These are phyloP conservation scores for Didymella pomorum DNA, from an alignment of 2,329 filamentous ascomycete species.

Conservation along the genomic window DNA sequence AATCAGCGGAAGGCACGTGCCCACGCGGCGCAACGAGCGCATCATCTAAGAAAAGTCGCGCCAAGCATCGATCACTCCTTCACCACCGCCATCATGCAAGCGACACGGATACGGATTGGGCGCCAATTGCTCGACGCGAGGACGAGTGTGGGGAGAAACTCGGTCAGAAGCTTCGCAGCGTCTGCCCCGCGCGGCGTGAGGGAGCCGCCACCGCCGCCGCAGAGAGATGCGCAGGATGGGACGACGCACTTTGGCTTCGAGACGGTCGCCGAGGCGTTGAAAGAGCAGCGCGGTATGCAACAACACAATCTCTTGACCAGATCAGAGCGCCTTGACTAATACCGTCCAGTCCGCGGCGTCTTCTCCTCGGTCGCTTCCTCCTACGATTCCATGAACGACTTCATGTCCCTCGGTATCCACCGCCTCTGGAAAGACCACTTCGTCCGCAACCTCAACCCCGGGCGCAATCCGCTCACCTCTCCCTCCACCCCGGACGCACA, in stretches of 20 bases:
- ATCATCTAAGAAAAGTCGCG: constrained; percentile 35
- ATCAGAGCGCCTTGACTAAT: constrained; percentile 9
- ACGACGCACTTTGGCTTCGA: constrained; percentile 91
- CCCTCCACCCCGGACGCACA: constrained; percentile 11
- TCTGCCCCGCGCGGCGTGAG: constrained; percentile 45
- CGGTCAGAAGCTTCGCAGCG: constrained; percentile 62
- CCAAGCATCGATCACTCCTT: constrained; percentile 32
- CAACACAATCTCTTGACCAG: too few relatives aligned
- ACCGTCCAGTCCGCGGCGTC: constrained; percentile 74
- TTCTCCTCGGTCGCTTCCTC: constrained; percentile 94
- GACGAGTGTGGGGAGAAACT: constrained; percentile 29
- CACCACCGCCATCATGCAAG: constrained; percentile 38
- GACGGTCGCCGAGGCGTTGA: constrained; percentile 81
- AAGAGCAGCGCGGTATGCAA: constrained; percentile 68
- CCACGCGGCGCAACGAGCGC: constrained; percentile 22
- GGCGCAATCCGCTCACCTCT: constrained; percentile 59
- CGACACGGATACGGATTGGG: constrained; percentile 36
- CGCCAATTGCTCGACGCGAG: constrained; percentile 43
- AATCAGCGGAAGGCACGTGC: constrained; percentile 37
- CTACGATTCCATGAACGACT: constrained; percentile 98
- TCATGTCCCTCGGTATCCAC: constrained; percentile 98
- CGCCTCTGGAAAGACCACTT: constrained; percentile 98
- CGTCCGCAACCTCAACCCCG: constrained; percentile 88
- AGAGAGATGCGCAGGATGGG: constrained; percentile 52
- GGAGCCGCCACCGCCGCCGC: constrained; percentile 50